These are phyloP conservation scores for Rubroshorea leprosula DNA, from an alignment of 345 rosid species.

Conservation along the genomic window DNA sequence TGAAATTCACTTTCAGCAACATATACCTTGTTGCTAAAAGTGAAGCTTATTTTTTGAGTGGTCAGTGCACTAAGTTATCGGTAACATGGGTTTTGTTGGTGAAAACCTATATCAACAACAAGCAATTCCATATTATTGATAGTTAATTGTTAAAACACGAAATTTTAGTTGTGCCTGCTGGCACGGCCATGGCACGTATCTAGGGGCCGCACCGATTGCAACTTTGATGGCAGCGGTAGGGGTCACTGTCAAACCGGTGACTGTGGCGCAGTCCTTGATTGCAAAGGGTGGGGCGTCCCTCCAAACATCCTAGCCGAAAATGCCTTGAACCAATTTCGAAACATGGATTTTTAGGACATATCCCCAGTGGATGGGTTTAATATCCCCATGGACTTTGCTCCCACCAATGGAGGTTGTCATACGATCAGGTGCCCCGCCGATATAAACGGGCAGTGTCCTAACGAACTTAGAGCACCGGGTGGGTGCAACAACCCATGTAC, in stretches of 20 bases:
- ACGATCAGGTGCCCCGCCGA: constrained; percentile 42
- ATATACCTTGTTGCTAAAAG: no score
- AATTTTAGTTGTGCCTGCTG: constrained; percentile 18
- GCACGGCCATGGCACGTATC: constrained; percentile 30
- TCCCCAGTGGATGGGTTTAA: constrained; percentile 48
- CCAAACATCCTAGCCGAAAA: constrained; percentile 58
- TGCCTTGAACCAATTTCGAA: constrained; percentile 45
- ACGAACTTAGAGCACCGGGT: constrained; percentile 24
- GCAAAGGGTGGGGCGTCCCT: constrained; percentile 43
- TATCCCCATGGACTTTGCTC: constrained; percentile 46
- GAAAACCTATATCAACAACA: no score
- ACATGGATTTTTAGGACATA: constrained; percentile 39
- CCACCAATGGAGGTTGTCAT: constrained; percentile 32
- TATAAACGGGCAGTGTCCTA: constrained; percentile 54
- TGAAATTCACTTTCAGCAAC: no score
- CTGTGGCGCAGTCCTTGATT: constrained; percentile 39
- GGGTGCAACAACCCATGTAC: constrained; percentile 48
- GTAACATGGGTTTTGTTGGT: no score
- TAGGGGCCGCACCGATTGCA: constrained; percentile 35
- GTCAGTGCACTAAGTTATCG: no score
- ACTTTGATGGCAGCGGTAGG: constrained; percentile 21
- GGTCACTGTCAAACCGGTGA: constrained; percentile 49
- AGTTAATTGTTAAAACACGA: no score
- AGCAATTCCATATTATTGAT: no score
- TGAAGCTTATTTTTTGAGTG: no score